Base-by-base conservation (phyloP, 2,329 filamentous ascomycete genomes). In the Colletotrichum sp. region DNA sequence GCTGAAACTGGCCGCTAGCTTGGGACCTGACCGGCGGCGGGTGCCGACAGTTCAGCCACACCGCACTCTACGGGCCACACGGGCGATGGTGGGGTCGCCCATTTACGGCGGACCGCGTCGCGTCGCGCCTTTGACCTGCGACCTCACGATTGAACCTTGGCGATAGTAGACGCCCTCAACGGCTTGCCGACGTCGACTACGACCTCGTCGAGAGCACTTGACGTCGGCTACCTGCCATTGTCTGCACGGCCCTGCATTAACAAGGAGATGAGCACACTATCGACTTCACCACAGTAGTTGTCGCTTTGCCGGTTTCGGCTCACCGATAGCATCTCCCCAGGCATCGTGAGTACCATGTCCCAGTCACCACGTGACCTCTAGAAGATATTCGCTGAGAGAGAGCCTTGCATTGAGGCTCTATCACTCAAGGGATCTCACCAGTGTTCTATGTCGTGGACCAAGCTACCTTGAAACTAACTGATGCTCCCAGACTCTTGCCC, bases 51-150 rank as follows among this genome's bases (percentile, higher is more conserved):
- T 26, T 26, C 24, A 58, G 55, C 36, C 38, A 67, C 28, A 61
- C 16, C 58, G 36, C 71, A 43, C 66, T 58, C 58, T 48, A 60
- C 71, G 48, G 71, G 58, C 56, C 43, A 52, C 36, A 65, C 71
- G 48, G 71, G 43, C 43, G 34, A 58, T 58, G 34, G 70, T 67
- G 73, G 70, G 72, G 12, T 64, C 61, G n/a, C 66, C 64, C 43
- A 32, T 62, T 73, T 58, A 75, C 70, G 69, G 64, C 62, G 64
- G 43, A 48, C 56, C 71, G 66, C 69, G 70, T 75, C 73, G 70
- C 73, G 73, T 75, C 73, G 69, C 69, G 70, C 58, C 65, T 48
- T n/a, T 64, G 56, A 62, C 66, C 71, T 55, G 71, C 71, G 69
- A 70, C 66, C 16, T 70, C 71, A 56, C 71, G 9, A 38, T 61